Evolutionary conservation across 2,329 filamentous ascomycete genomes (phyloP).

Genomic region (Phialophora macrospora): DNA sequence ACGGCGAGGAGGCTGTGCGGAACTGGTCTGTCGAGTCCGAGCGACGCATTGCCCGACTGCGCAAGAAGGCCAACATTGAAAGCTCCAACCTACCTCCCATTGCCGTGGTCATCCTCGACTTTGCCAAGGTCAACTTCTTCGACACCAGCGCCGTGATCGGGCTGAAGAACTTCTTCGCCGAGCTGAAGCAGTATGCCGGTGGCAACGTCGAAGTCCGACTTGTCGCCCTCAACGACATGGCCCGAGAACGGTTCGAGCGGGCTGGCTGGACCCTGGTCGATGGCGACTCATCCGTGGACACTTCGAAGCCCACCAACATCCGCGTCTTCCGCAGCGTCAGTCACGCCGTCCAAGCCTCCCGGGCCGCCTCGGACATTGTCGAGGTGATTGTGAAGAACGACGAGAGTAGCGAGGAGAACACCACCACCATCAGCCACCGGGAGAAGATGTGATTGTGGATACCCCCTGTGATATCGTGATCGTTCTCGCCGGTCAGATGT

Average conservation of each 20-base stretch:
- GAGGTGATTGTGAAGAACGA: slow-evolving; percentile 34
- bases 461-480: no score
- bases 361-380: slow-evolving; percentile 23
- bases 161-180: slow-evolving; percentile 55
- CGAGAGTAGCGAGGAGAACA: slow-evolving; percentile 25
- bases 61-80: slow-evolving; percentile 47
- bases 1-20: slow-evolving; percentile 48
- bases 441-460: slow-evolving; percentile 34
- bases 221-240: slow-evolving; percentile 53
- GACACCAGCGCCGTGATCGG: slow-evolving; percentile 60
- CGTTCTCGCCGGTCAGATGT: slow-evolving; percentile 9
- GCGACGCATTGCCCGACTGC: slow-evolving; percentile 54
- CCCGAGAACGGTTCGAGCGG: slow-evolving; percentile 44
- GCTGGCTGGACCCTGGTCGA: slow-evolving; percentile 44
- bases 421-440: slow-evolving; percentile 26
- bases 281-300: slow-evolving; percentile 15
- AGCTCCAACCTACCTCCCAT: slow-evolving; percentile 49
- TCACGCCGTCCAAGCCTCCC: slow-evolving; percentile 30
- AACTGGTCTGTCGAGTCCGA: slow-evolving; percentile 62
- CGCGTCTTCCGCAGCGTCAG: slow-evolving; percentile 32
- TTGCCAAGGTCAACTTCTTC: slow-evolving; percentile 58
- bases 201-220: slow-evolving; percentile 55
- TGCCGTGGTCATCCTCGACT: slow-evolving; percentile 58
- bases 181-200: slow-evolving; percentile 58
- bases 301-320: slow-evolving; percentile 20